Conservation (phyloP, 306 rosid species). For the Carpinus viminea region DNA sequence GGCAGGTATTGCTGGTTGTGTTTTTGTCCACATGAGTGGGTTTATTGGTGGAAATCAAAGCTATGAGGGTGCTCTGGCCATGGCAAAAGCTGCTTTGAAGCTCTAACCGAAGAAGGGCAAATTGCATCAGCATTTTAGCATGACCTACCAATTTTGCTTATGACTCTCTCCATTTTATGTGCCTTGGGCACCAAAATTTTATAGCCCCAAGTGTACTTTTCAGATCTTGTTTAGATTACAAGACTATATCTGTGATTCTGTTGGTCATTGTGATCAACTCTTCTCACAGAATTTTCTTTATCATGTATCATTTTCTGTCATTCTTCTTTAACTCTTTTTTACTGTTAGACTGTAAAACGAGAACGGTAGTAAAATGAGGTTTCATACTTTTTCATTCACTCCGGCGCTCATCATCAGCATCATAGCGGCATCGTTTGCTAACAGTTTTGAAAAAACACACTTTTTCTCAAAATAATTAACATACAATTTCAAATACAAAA, state of each 20-base stretch:
- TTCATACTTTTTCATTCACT: slow-evolving; percentile 50
- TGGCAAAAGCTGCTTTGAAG: slow-evolving; percentile 81
- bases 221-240: background rate
- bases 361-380: no score
- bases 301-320: background rate
- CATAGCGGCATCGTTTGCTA: no score
- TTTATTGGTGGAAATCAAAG: slow-evolving; percentile 80
- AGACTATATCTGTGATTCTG: background rate
- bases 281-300: background rate
- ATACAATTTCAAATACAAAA: no score
- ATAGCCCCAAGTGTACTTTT: background rate
- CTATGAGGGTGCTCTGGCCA: slow-evolving; percentile 76
- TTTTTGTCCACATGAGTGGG: slow-evolving; percentile 89
- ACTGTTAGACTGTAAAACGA: no score
- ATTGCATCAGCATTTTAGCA: background rate
- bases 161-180: background rate
- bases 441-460: no score
- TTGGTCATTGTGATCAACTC: background rate
- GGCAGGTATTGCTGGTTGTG: slow-evolving; percentile 65
- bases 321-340: no score
- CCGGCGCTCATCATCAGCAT: slow-evolving; percentile 74
- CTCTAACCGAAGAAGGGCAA: slow-evolving; percentile 23
- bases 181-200: background rate
- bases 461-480: no score
- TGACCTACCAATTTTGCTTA: background rate